Evolutionary conservation across 192 early-diverging fungal species (phyloP).

Genomic region (Podila horticola): DNA sequence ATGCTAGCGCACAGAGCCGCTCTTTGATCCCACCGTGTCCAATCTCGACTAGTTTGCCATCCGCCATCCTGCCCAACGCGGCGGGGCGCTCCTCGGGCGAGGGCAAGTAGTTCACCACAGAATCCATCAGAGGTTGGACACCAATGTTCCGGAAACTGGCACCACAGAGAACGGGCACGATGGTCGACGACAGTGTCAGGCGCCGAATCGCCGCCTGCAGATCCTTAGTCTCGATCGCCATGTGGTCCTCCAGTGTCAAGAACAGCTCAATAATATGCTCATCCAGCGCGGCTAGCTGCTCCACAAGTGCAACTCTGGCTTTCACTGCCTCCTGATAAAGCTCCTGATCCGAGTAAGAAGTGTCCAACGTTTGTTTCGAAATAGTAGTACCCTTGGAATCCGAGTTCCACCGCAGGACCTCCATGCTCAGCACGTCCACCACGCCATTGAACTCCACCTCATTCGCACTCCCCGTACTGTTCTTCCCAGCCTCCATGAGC

Average conservation of each 20-base stretch:
- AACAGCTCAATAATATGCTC: constrained; percentile 87
- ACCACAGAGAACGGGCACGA: constrained; percentile 89
- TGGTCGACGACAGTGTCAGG: constrained; percentile 72
- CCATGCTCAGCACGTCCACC: constrained; percentile 82
- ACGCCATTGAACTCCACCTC: constrained; percentile 69
- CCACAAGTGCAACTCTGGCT: constrained; percentile 79
- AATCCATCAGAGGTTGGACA: constrained; percentile 93
- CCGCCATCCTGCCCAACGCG: constrained; percentile 63
- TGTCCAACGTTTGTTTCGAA: constrained; percentile 37
- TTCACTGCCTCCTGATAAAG: constrained; percentile 58
- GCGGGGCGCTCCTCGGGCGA: constrained; percentile 76
- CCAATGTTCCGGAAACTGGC: constrained; percentile 90
- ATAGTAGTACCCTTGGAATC: constrained; percentile 59
- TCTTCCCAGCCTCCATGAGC: constrained; percentile 48
- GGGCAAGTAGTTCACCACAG: constrained; percentile 87
- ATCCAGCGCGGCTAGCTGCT: constrained; percentile 85
- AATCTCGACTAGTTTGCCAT: constrained; percentile 53
- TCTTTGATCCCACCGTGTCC: constrained; percentile 57
- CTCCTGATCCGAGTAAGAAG: constrained; percentile 36
- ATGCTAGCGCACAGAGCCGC: constrained; percentile 87
- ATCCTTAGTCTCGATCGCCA: constrained; percentile 68
- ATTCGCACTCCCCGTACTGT: constrained; percentile 16
- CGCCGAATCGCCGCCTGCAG: constrained; percentile 76
- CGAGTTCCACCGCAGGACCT: constrained; percentile 68
- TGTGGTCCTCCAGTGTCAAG: constrained; percentile 82